Conservation (phyloP, 768 basidiomycete genomes). For the Baorangia bicolor region DNA sequence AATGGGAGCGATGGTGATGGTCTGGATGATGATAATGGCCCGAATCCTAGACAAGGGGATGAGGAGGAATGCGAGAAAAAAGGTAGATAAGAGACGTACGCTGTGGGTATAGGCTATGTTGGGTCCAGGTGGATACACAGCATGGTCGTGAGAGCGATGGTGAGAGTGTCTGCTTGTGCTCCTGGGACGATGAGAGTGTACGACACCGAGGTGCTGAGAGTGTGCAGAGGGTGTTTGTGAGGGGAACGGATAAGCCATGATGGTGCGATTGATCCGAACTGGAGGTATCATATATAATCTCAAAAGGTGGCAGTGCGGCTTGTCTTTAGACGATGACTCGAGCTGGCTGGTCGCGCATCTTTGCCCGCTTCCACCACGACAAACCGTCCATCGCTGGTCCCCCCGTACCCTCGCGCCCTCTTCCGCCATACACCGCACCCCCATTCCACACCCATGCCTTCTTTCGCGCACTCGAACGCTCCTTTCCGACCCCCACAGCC, state of each 20-base stretch:
- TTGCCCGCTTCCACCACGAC: slow-evolving; percentile 19
- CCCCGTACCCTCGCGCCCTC: slow-evolving; percentile 17
- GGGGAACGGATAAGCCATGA: slow-evolving; percentile 29
- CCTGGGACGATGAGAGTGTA: neutral
- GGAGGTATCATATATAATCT: neutral
- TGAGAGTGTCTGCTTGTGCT: slow-evolving; percentile 21
- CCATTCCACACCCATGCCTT: slow-evolving; percentile 86
- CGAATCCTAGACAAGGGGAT: slow-evolving; percentile 14
- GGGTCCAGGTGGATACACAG: neutral
- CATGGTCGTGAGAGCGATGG: slow-evolving; percentile 4
- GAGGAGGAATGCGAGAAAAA: neutral
- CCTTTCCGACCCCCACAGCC: slow-evolving; percentile 72
- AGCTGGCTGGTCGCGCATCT: slow-evolving; percentile 7
- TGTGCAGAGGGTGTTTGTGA: neutral
- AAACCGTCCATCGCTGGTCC: slow-evolving; percentile 4
- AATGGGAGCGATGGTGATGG: slow-evolving; percentile 11
- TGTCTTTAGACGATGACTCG: neutral
- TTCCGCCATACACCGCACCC: slow-evolving; percentile 53
- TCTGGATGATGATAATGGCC: slow-evolving; percentile 15
- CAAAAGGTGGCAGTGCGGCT: too few species aligned
- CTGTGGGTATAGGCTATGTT: slow-evolving; percentile 8
- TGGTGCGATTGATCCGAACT: neutral
- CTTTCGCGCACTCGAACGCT: slow-evolving; percentile 66
- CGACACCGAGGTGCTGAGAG: slow-evolving; percentile 8
- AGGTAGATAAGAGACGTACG: slow-evolving; percentile 10